Conservation (phyloP, 2,329 filamentous ascomycete genomes). For the Cercospora sp. region DNA sequence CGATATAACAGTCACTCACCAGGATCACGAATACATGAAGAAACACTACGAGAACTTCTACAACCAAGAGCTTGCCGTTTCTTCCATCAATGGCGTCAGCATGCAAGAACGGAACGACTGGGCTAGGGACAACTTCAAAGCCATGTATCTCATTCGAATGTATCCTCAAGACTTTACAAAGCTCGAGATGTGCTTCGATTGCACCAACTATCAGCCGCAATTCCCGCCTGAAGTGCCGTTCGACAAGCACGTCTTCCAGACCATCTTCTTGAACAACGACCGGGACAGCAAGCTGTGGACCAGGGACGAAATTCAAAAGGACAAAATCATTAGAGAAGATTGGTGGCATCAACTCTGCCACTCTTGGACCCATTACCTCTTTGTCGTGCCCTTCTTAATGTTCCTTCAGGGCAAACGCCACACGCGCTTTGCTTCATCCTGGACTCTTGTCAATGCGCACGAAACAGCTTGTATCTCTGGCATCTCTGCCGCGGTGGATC, state of each 20-base stretch:
- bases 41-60: constrained; percentile 67
- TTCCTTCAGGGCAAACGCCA: constrained; percentile 65
- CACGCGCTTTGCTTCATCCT: constrained; percentile 65
- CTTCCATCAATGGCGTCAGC: constrained; percentile 44
- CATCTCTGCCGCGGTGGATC: constrained; percentile 67
- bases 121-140: constrained; percentile 56
- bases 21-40: constrained; percentile 64
- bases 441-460: constrained; percentile 70
- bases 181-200: constrained; percentile 68
- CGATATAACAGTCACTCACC: constrained; percentile 71
- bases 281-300: constrained; percentile 59
- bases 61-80: constrained; percentile 50
- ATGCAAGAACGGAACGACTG: constrained; percentile 46
- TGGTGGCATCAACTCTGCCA: constrained; percentile 70
- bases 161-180: constrained; percentile 58
- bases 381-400: constrained; percentile 71
- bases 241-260: constrained; percentile 68
- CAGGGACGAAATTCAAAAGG: constrained; percentile 58
- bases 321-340: constrained; percentile 62
- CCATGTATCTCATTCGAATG: constrained; percentile 66
- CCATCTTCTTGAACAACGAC: constrained; percentile 64
- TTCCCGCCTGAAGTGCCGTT: constrained; percentile 58
- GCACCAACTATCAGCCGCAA: constrained; percentile 73
- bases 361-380: constrained; percentile 62
- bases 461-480: constrained; percentile 70